Evolutionary conservation across 139 green algal genomes (phyloP), one percentile per base, ranked within the genome.

Genomic region (Closterium sp.): DNA sequence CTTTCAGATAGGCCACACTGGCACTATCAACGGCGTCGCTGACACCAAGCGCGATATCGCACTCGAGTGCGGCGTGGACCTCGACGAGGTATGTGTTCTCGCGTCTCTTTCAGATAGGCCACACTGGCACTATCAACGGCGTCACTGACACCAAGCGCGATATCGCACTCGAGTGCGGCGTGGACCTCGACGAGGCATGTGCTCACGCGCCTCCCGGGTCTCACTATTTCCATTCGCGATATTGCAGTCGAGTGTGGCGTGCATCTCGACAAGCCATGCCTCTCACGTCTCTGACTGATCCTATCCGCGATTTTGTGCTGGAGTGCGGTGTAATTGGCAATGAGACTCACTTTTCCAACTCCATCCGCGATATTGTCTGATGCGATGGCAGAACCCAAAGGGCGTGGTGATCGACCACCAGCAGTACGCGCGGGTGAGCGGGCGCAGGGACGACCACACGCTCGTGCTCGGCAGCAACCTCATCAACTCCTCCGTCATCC

Each of bases 101-200:
- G 28, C 27, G 85, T 17, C 27, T 86, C 79, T n/a, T n/a, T n/a
- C n/a, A n/a, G n/a, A n/a, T n/a, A n/a, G n/a, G n/a, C n/a, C n/a
- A n/a, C n/a, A n/a, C n/a, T n/a, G n/a, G n/a, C n/a, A n/a, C n/a
- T n/a, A n/a, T n/a, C n/a, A n/a, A n/a, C n/a, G n/a, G n/a, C n/a
- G n/a, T n/a, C n/a, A n/a, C n/a, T n/a, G 96, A 97, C 87, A 19
- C 86, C 24, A 38, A 94, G 30, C 70, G 93, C 29, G 93, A 95
- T 31, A 89, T 95, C 21, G 93, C 91, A 32, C 91, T 88, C 9
- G 93, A 95, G 30, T 95, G 93, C 32, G 93, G 93, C 34, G 93
- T 95, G 21, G 91, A 94, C 32, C 21, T 94, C 27, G 92, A 94
- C 28, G 92, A 94, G 92, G 90, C 88, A 85, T 24, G 86, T 79